Evolutionary conservation across 2,329 filamentous ascomycete species (phyloP), one percentile per base, ranked within the genome.

Genomic region (Stagonosporopsis cucurbitacearum): DNA sequence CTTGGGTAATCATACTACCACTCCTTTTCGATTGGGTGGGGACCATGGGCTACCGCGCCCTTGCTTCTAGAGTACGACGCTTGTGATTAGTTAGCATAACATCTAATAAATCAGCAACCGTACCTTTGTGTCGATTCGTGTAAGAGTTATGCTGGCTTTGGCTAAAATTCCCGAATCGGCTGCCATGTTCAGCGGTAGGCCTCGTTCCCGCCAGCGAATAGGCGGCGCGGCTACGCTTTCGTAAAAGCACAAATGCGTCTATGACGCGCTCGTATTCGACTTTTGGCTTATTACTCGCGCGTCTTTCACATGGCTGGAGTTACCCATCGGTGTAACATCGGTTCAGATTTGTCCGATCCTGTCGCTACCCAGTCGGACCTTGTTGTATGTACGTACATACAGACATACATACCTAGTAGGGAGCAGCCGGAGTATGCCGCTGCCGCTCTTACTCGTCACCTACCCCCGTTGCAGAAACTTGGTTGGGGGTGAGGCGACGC

Each of bases 1-100:
- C 49, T 52, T 52, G 54, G 48, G 54, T 68, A 67, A 66, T 67
- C 55, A 65, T 64, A 67, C 57, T 66, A 67, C 64, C 60, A 62
- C 61, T 50, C 44, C 47, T 51, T 40, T 53, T 53, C 62, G 44
- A 69, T 70, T 72, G 63, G 69, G 57, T 54, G 55, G 59, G 55
- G 53, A 49, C 33, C 42, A 36, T 51, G 58, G 64, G 58, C 61
- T 50, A 46, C 59, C 58, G 59, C 50, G 56, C 63, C 65, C 67
- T 69, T 69, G 67, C 67, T 60, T 65, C 44, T 58, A 53, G 44
- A 59, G 63, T 69, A 66, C 62, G 60, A 70, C 63, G 61, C 60
- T 59, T 60, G 54, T 57, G 51, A 62, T 65, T 60, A 60, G 58
- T 58, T 58, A 59, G 54, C 54, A 57, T 49, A 49, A 57, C 25